A percentile compares a stretch with the other conserved stretches of the same genome.
phyloP scores from a whole-genome alignment of 148 eudicot species.

The Fallopia convolvulus region DNA sequence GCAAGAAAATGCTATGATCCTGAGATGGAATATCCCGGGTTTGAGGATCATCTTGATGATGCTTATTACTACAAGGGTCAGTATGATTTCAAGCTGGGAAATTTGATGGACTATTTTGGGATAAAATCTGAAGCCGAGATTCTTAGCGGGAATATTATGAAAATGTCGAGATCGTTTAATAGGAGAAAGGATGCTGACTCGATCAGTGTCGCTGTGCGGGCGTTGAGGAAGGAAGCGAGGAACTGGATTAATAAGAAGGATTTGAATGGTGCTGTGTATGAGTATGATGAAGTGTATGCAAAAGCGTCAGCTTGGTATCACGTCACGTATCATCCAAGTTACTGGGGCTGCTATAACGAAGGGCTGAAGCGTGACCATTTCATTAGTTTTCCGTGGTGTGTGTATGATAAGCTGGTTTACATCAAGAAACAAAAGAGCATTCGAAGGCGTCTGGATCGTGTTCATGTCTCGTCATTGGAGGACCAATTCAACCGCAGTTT shows the following conservation, averaged over 20 bases:
- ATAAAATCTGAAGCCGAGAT: slow-evolving; percentile 43
- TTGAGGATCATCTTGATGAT: slow-evolving; percentile 27
- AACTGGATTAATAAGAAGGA: slow-evolving; percentile 26
- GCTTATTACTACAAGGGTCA: slow-evolving; percentile 29
- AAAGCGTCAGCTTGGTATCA: slow-evolving; percentile 70
- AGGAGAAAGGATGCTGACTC: slow-evolving; percentile 39
- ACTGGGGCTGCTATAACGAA: slow-evolving; percentile 32
- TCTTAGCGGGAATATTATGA: slow-evolving; percentile 37
- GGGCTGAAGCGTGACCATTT: slow-evolving; percentile 36
- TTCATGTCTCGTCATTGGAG: slow-evolving; percentile 17
- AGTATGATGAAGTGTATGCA: slow-evolving; percentile 21
- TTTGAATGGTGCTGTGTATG: neutral
- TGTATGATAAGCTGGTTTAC: slow-evolving; percentile 37
- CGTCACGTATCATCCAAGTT: slow-evolving; percentile 45
- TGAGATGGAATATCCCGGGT: slow-evolving; percentile 38
- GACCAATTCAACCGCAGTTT: slow-evolving; percentile 13
- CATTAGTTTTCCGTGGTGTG: slow-evolving; percentile 62
- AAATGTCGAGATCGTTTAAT: slow-evolving; percentile 32
- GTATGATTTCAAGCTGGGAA: slow-evolving; percentile 38
- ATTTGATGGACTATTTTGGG: slow-evolving; percentile 40
- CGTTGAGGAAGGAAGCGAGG: slow-evolving; percentile 38
- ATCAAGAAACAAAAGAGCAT: slow-evolving; percentile 33
- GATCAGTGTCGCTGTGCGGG: slow-evolving; percentile 30
- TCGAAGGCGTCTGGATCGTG: slow-evolving; percentile 8
- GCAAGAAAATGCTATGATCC: slow-evolving; percentile 26